phyloP scores from a whole-genome alignment of 2,329 filamentous ascomycete species.

The Boeremia lycopersici region DNA sequence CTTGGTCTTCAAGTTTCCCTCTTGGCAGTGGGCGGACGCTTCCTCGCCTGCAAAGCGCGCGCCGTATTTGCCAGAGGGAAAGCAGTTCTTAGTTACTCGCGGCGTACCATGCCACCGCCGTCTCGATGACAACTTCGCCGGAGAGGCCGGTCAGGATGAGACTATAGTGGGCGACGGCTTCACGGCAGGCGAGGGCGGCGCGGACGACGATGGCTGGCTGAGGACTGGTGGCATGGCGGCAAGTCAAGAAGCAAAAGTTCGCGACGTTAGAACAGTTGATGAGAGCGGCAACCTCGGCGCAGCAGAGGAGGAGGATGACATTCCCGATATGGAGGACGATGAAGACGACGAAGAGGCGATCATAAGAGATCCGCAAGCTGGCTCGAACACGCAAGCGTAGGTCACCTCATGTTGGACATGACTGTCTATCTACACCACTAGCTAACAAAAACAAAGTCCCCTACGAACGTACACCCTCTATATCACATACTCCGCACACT shows the following conservation, averaged over 20 bases:
- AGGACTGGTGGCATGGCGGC: constrained; percentile 80
- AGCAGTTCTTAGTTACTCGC: constrained; percentile 94
- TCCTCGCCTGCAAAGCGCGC: constrained; percentile 80
- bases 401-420: constrained; percentile 31
- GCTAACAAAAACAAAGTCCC: constrained; percentile 59
- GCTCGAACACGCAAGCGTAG: constrained; percentile 61
- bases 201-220: constrained; percentile 85
- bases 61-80: constrained; percentile 80
- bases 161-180: constrained; percentile 83
- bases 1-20: constrained; percentile 97
- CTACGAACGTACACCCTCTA: constrained; percentile 96
- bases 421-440: neutral
- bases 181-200: constrained; percentile 53
- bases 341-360: constrained; percentile 94
- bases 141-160: constrained; percentile 84
- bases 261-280: constrained; percentile 86
- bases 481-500: constrained; percentile 97
- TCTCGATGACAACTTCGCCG: constrained; percentile 91
- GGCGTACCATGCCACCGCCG: constrained; percentile 93
- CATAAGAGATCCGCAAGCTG: constrained; percentile 67
- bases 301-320: constrained; percentile 75
- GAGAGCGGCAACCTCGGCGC: constrained; percentile 87
- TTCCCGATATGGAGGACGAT: constrained; percentile 98
- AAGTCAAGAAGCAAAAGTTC: constrained; percentile 75
- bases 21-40: constrained; percentile 95